Percentiles rank a stretch among this genome's conserved stretches.
Evolutionary conservation across 179 eudicot genomes (phyloP).

Genomic region (Pouteria campechiana): DNA sequence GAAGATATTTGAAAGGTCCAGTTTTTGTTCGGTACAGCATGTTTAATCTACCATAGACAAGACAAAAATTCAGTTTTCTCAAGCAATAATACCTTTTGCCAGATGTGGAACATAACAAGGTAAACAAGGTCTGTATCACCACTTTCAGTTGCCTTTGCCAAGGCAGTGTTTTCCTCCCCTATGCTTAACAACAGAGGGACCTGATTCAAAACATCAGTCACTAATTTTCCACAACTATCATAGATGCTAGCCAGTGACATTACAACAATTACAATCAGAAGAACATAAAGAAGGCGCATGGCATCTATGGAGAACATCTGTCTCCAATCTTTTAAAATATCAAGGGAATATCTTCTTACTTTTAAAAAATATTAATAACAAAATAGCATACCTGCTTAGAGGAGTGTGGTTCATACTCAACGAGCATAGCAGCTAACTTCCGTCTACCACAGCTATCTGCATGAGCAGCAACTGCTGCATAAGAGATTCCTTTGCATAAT

Average conservation of each 20-base stretch:
- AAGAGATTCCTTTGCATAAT: slow-evolving; percentile 87
- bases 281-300: too few relatives aligned
- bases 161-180: slow-evolving; percentile 89
- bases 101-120: slow-evolving; percentile 81
- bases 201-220: slow-evolving; percentile 21
- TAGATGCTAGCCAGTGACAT: too few relatives aligned
- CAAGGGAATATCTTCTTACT: too few relatives aligned
- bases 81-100: slow-evolving; percentile 61
- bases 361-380: too few relatives aligned
- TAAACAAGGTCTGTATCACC: slow-evolving; percentile 97
- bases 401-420: slow-evolving; percentile 89
- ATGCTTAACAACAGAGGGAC: slow-evolving; percentile 90
- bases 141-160: slow-evolving; percentile 83
- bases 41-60: too few relatives aligned
- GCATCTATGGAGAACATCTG: too few relatives aligned
- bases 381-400: slow-evolving; percentile 65
- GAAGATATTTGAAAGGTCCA: too few relatives aligned
- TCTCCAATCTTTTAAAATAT: too few relatives aligned
- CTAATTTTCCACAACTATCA: too few relatives aligned
- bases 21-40: too few relatives aligned
- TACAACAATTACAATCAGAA: too few relatives aligned
- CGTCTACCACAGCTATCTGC: slow-evolving; percentile 89
- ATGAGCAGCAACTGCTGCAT: slow-evolving; percentile 97
- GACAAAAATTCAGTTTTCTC: background rate
- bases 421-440: slow-evolving; percentile 91